Evolutionary conservation across 176 grass and related monocot genomes (phyloP).

Genomic region (Tillandsia leiboldiana): DNA sequence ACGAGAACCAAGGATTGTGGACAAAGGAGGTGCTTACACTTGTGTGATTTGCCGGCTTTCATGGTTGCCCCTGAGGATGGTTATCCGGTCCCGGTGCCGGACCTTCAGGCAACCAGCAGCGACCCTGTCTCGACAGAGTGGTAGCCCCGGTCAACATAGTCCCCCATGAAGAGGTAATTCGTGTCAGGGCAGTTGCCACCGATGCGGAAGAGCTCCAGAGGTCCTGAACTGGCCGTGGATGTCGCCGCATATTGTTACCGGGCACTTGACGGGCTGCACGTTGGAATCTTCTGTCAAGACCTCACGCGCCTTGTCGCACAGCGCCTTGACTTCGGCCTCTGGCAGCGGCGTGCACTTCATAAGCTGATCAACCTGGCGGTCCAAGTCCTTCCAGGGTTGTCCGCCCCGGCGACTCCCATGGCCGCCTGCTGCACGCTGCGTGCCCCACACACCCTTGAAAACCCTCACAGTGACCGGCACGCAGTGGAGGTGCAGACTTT

Average conservation of each 20-base stretch:
- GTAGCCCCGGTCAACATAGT: slow-evolving; percentile 51
- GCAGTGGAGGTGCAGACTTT: too few relatives aligned
- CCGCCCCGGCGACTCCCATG: too few relatives aligned
- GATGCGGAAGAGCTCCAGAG: slow-evolving; percentile 66
- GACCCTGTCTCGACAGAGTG: slow-evolving; percentile 63
- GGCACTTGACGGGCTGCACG: slow-evolving; percentile 64
- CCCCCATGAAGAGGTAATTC: slow-evolving; percentile 68
- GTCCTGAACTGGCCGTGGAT: slow-evolving; percentile 78
- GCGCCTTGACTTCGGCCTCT: slow-evolving; percentile 46
- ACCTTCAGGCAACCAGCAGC: slow-evolving; percentile 62
- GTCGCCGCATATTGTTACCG: slow-evolving; percentile 64
- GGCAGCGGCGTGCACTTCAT: slow-evolving; percentile 49
- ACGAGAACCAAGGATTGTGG: background rate
- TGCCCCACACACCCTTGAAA: too few relatives aligned
- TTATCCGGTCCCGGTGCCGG: slow-evolving; percentile 64
- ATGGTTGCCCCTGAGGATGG: slow-evolving; percentile 72
- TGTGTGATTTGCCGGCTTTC: slow-evolving; percentile 78
- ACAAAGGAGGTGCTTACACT: slow-evolving; percentile 48
- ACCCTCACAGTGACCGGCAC: too few relatives aligned
- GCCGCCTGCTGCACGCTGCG: too few relatives aligned
- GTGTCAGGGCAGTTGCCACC: slow-evolving; percentile 39
- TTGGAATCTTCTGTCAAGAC: slow-evolving; percentile 74
- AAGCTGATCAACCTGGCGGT: slow-evolving; percentile 68
- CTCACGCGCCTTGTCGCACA: slow-evolving; percentile 67
- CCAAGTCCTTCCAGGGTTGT: too few relatives aligned